Base-by-base conservation (phyloP, 495 filamentous ascomycete species). In the Glutinoglossum americanum region DNA sequence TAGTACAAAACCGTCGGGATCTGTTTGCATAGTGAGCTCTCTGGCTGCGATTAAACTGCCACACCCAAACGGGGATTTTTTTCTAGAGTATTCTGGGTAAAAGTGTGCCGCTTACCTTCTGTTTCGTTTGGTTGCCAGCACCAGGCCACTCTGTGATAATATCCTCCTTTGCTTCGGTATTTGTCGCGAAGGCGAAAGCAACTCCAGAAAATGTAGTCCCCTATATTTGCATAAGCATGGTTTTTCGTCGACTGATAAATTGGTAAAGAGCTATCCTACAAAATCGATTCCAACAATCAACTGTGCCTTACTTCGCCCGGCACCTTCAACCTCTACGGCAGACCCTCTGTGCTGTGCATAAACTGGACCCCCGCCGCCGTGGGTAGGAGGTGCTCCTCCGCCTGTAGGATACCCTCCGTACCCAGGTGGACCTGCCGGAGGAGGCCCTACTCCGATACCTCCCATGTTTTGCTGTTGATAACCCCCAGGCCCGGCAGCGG, bases 271-370 rank as follows among this genome's bases (percentile, higher is more conserved):
- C 32, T 7, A 25, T 73, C 83, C 66, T 71, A 87, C 83, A 73
- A 87, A 87, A 64, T 87, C 83, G 64, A 87, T 87, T 57, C 83
- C 83, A 57, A 87, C 83, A 65, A 87, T 87, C 60, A 87, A 72
- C 72, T 86, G 83, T 23, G 83, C 80, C 68, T 85, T 87, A 66
- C 79, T 85, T 64, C 86, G 77, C 64, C 84, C 86, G 57, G 80
- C 83, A 28, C 85, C 88, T 63, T 95, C 89, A 26, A 95, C 84
- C 68, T 96, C 93, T 37, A 82, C 84, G 56, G 79, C 78, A 54
- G 76, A 72, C 58, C 68, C 66, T 63, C 78, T 80, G 26, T 76
- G 71, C 7, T 26, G 26, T n/a, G 47, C 57, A 26, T 44, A 54
- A 21, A 39, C 19, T 27, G 3, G 54, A 19, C 17, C 21, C 7